These are phyloP conservation scores for Geranomyces michiganensis DNA, from an alignment of 192 early-diverging fungal species.

Conservation along the genomic window DNA sequence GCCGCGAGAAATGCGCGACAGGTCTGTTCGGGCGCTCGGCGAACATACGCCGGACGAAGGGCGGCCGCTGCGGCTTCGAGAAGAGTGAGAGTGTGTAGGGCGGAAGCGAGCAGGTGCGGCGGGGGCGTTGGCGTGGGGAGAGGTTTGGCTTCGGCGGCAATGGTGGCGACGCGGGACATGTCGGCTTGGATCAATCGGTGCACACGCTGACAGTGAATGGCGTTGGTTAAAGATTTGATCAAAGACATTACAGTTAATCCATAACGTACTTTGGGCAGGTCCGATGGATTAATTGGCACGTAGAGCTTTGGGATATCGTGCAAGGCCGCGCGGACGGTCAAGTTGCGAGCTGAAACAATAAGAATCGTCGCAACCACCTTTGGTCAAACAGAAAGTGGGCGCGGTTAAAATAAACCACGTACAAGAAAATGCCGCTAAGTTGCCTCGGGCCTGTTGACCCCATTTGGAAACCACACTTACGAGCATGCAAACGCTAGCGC, in stretches of 20 bases:
- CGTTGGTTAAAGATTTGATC: not conserved
- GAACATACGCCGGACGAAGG: not conserved
- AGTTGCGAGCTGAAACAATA: slow-evolving; percentile 33
- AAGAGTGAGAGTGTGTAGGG: slow-evolving; percentile 18
- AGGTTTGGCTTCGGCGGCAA: slow-evolving; percentile 32
- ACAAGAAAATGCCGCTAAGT: too few species aligned
- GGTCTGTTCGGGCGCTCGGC: not conserved
- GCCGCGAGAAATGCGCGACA: slow-evolving; percentile 17
- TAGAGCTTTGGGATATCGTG: slow-evolving; percentile 43
- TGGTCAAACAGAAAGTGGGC: not conserved
- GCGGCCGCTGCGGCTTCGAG: slow-evolving; percentile 2
- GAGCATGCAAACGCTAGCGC: slow-evolving; percentile 5
- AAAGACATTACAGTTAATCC: not conserved
- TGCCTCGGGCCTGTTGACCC: too few species aligned
- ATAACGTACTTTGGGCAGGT: slow-evolving; percentile 42
- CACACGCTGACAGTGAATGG: slow-evolving; percentile 19
- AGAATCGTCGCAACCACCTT: slow-evolving; percentile 31
- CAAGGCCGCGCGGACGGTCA: slow-evolving; percentile 31
- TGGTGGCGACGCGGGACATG: slow-evolving; percentile 36
- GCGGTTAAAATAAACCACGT: not conserved
- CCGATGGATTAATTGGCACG: slow-evolving; percentile 44
- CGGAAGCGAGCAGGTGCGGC: slow-evolving; percentile 21
- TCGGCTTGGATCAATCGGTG: slow-evolving; percentile 34
- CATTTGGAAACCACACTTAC: not conserved
- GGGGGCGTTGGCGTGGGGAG: slow-evolving; percentile 7